These are phyloP conservation scores for Metschnikowia aberdeeniae DNA, from an alignment of 805 yeast genomes.

Conservation along the genomic window DNA sequence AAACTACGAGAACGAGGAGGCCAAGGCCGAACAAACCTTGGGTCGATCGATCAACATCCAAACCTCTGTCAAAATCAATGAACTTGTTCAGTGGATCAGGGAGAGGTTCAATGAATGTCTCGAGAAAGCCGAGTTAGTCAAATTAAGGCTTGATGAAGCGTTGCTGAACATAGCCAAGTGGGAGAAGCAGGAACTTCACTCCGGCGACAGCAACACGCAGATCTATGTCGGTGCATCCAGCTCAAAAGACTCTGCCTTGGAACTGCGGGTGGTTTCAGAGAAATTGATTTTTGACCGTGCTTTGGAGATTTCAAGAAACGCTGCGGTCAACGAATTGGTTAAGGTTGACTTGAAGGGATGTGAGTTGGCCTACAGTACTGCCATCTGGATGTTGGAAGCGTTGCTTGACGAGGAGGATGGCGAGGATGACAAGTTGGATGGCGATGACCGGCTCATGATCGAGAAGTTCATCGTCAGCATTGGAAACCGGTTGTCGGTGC, in stretches of 20 bases:
- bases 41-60: constrained; percentile 18
- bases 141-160: constrained; percentile 52
- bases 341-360: constrained; percentile 73
- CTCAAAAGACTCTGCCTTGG: constrained; percentile 3
- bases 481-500: constrained; percentile 69
- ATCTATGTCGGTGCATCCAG: constrained; percentile 11
- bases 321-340: constrained; percentile 82
- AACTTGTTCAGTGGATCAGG: constrained; percentile 86
- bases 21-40: constrained; percentile 10
- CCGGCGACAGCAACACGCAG: constrained; percentile 3
- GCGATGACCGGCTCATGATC: constrained; percentile 69
- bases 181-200: neutral
- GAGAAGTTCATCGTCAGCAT: constrained; percentile 80
- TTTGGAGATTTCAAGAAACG: constrained; percentile 83
- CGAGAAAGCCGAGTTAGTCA: constrained; percentile 81
- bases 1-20: constrained; percentile 20
- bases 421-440: constrained; percentile 50
- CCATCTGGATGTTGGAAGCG: constrained; percentile 95
- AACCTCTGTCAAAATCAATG: constrained; percentile 46
- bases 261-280: constrained; percentile 58
- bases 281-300: constrained; percentile 90
- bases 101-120: constrained; percentile 83
- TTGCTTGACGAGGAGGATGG: constrained; percentile 48
- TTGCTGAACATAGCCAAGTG: constrained; percentile 28
- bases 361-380: constrained; percentile 84